A percentile compares a stretch with the other conserved stretches of the same genome.
Evolutionary conservation across 116 monocot genomes (phyloP).

Genomic region (Cymodocea nodosa): DNA sequence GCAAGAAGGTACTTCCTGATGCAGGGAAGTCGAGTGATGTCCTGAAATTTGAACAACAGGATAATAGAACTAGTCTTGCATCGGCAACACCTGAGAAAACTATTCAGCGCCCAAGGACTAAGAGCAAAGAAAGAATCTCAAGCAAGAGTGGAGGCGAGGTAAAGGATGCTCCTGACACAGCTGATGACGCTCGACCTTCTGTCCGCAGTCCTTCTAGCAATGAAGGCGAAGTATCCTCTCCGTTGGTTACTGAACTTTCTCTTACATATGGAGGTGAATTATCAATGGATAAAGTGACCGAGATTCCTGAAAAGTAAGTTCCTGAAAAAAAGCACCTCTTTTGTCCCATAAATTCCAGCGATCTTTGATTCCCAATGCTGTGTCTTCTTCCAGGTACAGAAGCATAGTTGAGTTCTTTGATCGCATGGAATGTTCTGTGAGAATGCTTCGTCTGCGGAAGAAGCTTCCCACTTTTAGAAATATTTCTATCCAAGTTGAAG

Average conservation of each 20-base stretch:
- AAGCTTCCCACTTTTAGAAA: conserved; percentile 50
- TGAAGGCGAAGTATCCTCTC: not conserved
- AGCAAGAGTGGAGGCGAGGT: not conserved
- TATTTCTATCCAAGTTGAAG: conserved; percentile 62
- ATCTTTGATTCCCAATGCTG: not conserved
- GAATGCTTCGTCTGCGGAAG: conserved; percentile 62
- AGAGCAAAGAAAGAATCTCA: not conserved
- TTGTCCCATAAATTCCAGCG: not conserved
- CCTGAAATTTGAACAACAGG: not conserved
- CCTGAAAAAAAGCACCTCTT: not conserved
- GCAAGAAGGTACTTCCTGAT: conserved; percentile 7
- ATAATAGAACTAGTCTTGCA: not conserved
- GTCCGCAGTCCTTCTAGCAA: not conserved
- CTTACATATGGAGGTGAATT: not conserved
- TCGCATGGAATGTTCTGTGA: conserved; percentile 51
- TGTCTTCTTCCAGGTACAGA: conserved; percentile 18
- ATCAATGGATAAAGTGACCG: not conserved
- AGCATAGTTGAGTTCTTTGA: conserved; percentile 47
- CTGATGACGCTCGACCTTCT: not conserved
- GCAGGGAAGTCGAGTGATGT: not conserved
- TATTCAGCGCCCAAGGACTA: not conserved
- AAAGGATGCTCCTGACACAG: not conserved
- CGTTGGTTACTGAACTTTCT: not conserved
- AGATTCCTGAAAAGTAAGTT: conserved; percentile 14
- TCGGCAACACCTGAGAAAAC: conserved; percentile 6